These are phyloP conservation scores for Hemerocallis citrina DNA, from an alignment of 106 monocot species.

Conservation along the genomic window DNA sequence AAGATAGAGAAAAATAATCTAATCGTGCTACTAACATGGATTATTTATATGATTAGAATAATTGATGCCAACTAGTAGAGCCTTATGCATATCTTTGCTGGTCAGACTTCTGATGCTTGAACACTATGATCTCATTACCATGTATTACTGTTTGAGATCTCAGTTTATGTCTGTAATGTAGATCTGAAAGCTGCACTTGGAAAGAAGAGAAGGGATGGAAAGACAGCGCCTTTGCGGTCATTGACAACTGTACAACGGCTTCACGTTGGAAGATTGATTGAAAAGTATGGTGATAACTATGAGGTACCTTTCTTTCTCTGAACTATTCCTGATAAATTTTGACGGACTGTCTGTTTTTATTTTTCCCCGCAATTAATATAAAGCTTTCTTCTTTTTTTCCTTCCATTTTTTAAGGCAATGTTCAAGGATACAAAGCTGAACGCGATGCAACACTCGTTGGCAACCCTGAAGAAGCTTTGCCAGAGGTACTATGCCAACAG, in stretches of 20 bases:
- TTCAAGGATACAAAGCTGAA: constrained; percentile 66
- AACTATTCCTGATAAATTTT: neutral
- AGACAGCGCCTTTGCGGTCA: constrained; percentile 38
- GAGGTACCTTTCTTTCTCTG: constrained; percentile 28
- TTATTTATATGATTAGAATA: neutral
- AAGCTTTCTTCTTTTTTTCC: neutral
- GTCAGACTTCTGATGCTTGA: neutral
- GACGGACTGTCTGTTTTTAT: neutral
- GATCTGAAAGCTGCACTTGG: constrained; percentile 78
- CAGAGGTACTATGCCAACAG: constrained; percentile 28
- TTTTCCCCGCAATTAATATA: too few species aligned
- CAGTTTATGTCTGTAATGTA: constrained; percentile 11
- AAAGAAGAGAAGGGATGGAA: constrained; percentile 79
- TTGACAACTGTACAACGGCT: constrained; percentile 70
- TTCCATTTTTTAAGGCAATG: too few species aligned
- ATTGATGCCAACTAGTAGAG: neutral
- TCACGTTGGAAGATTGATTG: constrained; percentile 53
- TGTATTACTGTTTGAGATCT: neutral
- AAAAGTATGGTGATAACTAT: constrained; percentile 72
- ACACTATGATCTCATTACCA: neutral
- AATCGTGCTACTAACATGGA: neutral
- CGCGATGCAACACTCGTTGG: constrained; percentile 59
- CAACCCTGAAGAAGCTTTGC: constrained; percentile 47
- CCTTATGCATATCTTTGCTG: neutral
- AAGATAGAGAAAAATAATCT: neutral